Evolutionary conservation across 2,329 filamentous ascomycete genomes (phyloP).

Genomic region (Exophiala phaeomuriformis): DNA sequence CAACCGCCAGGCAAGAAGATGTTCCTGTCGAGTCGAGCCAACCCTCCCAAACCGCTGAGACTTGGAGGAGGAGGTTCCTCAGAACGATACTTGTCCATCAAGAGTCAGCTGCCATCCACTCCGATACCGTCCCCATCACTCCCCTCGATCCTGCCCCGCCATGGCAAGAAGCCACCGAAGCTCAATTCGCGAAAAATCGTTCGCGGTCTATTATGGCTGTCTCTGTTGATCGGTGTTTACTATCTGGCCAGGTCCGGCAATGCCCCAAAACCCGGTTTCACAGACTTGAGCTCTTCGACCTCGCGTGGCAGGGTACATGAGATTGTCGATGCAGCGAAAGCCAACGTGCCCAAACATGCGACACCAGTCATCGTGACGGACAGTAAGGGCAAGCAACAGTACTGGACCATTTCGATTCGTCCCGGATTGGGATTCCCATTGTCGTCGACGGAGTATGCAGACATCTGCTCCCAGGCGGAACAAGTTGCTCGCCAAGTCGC

Average conservation of each 20-base stretch:
- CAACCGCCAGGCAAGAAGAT: slow-evolving; percentile 25
- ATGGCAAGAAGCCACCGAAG: slow-evolving; percentile 54
- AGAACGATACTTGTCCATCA: slow-evolving; percentile 18
- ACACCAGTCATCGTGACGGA: slow-evolving; percentile 66
- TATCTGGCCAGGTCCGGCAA: slow-evolving; percentile 37
- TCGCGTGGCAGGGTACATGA: slow-evolving; percentile 50
- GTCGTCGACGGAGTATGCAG: slow-evolving; percentile 56
- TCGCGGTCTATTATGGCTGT: slow-evolving; percentile 50
- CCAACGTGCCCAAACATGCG: slow-evolving; percentile 59
- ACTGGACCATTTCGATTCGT: slow-evolving; percentile 77
- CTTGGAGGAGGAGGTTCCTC: not conserved
- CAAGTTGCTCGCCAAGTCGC: slow-evolving; percentile 56
- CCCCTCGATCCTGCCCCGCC: slow-evolving; percentile 59
- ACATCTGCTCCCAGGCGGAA: slow-evolving; percentile 61
- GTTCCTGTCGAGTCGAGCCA: slow-evolving; percentile 32
- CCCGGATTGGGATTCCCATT: slow-evolving; percentile 60
- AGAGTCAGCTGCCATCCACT: slow-evolving; percentile 43
- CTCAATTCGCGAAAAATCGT: slow-evolving; percentile 53
- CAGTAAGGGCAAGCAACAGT: slow-evolving; percentile 52
- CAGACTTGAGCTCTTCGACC: slow-evolving; percentile 32
- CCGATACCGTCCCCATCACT: slow-evolving; percentile 65
- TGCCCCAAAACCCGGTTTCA: slow-evolving; percentile 24
- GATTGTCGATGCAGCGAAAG: slow-evolving; percentile 52
- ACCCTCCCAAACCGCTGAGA: slow-evolving; percentile 27
- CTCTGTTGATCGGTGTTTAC: slow-evolving; percentile 45